These are phyloP conservation scores for Yamadazyma songkhlaensis DNA, from an alignment of 1,139 yeast species.

Conservation along the genomic window DNA sequence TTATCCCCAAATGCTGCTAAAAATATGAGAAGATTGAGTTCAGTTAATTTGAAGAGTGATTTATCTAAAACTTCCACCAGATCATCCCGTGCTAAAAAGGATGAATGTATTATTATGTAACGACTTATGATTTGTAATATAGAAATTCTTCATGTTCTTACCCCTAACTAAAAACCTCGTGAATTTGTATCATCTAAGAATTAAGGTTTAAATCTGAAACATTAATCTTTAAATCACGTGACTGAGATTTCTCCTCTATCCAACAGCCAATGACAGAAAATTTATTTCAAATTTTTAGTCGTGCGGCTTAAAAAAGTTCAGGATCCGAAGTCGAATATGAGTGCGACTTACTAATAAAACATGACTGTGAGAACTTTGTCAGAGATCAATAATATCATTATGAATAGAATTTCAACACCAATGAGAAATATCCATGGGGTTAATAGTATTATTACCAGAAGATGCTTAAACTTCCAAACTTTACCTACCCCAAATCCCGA, in stretches of 20 bases:
- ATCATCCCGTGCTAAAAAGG: neutral
- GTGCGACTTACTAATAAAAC: slow-evolving; percentile 1
- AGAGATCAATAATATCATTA: neutral
- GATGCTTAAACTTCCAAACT: slow-evolving; percentile 39
- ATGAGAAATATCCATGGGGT: too few species aligned
- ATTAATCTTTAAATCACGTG: too few species aligned
- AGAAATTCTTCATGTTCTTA: neutral
- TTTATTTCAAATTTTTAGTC: neutral
- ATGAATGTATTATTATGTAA: slow-evolving; percentile 4
- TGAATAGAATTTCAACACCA: neutral
- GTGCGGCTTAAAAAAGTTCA: slow-evolving; percentile 1
- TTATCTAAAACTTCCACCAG: neutral
- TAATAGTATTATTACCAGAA: slow-evolving; percentile 1
- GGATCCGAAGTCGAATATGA: slow-evolving; percentile 4
- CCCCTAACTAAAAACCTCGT: too few species aligned
- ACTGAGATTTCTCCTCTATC: too few species aligned
- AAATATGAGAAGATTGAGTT: neutral
- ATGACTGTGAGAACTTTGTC: neutral
- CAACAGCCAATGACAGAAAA: neutral
- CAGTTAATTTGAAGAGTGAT: neutral
- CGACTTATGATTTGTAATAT: slow-evolving; percentile 5
- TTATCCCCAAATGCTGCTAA: slow-evolving; percentile 4
- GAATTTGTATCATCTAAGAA: too few species aligned
- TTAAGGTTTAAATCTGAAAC: too few species aligned
- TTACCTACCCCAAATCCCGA: slow-evolving; percentile 83